These are phyloP conservation scores for Epichloe typhina DNA, from an alignment of 2,329 filamentous ascomycete species.

Conservation along the genomic window DNA sequence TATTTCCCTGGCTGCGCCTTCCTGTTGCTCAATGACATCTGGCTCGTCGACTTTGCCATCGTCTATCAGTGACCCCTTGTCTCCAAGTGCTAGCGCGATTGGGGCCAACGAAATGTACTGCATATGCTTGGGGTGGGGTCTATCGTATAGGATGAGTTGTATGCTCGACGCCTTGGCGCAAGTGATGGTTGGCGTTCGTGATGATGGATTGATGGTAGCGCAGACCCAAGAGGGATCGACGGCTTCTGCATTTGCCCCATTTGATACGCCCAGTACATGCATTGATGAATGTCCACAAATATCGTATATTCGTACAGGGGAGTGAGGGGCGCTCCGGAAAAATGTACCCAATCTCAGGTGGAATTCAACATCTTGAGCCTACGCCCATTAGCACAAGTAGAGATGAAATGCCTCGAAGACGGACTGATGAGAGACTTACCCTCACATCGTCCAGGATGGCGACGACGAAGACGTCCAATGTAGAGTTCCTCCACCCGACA, in stretches of 20 bases:
- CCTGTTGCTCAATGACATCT: constrained; percentile 60
- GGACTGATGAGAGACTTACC: constrained; percentile 35
- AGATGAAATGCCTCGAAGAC: background rate
- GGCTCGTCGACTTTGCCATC: constrained; percentile 31
- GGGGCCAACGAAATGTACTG: constrained; percentile 89
- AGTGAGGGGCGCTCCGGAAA: constrained; percentile 69
- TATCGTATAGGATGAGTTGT: constrained; percentile 80
- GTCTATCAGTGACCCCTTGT: constrained; percentile 41
- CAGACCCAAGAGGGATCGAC: constrained; percentile 57
- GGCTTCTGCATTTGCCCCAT: constrained; percentile 38
- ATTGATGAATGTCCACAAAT: constrained; percentile 73
- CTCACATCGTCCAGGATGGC: constrained; percentile 84
- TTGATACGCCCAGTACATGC: constrained; percentile 76
- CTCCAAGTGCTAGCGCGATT: constrained; percentile 73
- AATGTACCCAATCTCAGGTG: constrained; percentile 74
- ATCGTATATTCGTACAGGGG: constrained; percentile 66
- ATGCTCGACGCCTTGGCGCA: constrained; percentile 61
- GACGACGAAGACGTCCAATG: constrained; percentile 79
- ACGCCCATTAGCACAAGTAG: background rate
- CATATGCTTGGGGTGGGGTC: constrained; percentile 77
- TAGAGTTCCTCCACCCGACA: constrained; percentile 91
- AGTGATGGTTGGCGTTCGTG: constrained; percentile 54
- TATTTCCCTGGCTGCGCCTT: constrained; percentile 42
- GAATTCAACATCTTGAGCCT: constrained; percentile 73
- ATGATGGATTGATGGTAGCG: constrained; percentile 38